Percentiles rank a stretch among this genome's conserved stretches.
Evolutionary conservation across 139 green algal species (phyloP).

Genomic region (Eudorina sp.): DNA sequence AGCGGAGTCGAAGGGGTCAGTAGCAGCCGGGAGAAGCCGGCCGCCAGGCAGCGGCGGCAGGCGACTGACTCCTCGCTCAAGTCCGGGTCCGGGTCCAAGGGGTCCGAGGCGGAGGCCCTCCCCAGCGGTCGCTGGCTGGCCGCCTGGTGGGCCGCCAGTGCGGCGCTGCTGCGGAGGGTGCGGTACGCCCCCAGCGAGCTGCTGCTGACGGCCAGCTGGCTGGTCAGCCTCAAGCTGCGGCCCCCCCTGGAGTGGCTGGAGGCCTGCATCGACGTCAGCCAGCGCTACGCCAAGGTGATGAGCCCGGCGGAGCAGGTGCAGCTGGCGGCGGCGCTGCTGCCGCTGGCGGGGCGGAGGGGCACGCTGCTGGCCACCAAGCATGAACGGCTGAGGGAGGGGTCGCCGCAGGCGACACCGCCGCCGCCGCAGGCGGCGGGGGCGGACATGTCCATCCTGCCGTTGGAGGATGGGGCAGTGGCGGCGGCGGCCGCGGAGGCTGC

Average conservation of each 20-base stretch:
- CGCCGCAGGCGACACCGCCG: too few relatives aligned
- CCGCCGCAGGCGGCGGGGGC: too few relatives aligned
- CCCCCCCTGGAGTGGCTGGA: slow-evolving; percentile 31
- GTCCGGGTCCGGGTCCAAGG: too few relatives aligned
- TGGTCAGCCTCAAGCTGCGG: background rate
- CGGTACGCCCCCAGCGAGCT: slow-evolving; percentile 35
- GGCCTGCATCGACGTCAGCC: slow-evolving; percentile 23
- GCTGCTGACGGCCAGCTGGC: slow-evolving; percentile 36
- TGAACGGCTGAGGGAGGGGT: too few relatives aligned
- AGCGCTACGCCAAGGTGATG: slow-evolving; percentile 39
- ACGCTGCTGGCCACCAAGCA: background rate
- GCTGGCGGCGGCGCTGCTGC: slow-evolving; percentile 38
- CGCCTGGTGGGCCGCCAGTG: slow-evolving; percentile 34
- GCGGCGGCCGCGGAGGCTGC: too few relatives aligned
- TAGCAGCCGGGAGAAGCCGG: too few relatives aligned
- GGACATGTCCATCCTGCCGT: too few relatives aligned
- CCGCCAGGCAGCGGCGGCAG: too few relatives aligned
- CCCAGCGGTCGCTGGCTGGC: slow-evolving; percentile 3
- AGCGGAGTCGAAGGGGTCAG: too few relatives aligned
- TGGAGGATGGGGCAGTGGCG: too few relatives aligned
- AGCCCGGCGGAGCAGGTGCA: background rate
- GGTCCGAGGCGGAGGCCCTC: too few relatives aligned
- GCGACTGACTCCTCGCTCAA: too few relatives aligned
- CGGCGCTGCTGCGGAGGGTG: background rate
- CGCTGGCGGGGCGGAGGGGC: background rate